Base-by-base conservation (phyloP, 306 rosid genomes). In the Urtica urens region DNA sequence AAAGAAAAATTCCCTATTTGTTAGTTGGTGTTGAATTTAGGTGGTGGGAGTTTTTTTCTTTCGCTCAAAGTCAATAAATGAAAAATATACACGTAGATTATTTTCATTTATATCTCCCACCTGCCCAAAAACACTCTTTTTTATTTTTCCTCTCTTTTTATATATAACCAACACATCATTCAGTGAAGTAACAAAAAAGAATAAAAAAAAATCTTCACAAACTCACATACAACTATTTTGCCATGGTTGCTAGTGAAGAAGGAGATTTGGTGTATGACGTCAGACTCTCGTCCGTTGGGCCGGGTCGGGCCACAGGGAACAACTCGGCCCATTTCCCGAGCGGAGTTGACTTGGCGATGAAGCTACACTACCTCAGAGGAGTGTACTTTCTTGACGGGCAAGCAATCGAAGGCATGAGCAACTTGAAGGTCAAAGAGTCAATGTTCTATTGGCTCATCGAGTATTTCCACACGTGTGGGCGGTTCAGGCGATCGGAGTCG, bases 341-440 rank as follows among this genome's bases (percentile, higher is more conserved):
- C 2, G 70, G 73, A 10, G 11, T 79, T 18, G 94, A 88, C 71
- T 51, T 88, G 64, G 93, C 93, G 70, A 73, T 81, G 88, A 88
- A 83, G 58, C 79, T 88, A 11, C 96, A 88, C 68, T 83, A 88
- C 58, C 70, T 83, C 0, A 74, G 53, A 47, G 78, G 56, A 0
- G 62, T 88, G 13, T 83, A 83, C 63, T 76, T 80, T 16, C 81
- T 80, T 40, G 49, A 24, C 0, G 48, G 68, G n/a, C 62, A 72
- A 20, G 80, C 62, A 3, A 57, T 33, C 0, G 7, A 45, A 51
- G 77, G 37, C 4, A 14, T 88, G 10, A 67, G 62, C 29, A n/a
- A 28, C 0, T 1, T 10, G 63, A 52, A 46, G n/a, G 63, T 88
- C 0, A 88, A 88, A 53, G 82, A 58, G 34, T 1, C 44, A 2